These are phyloP conservation scores for Paramecium caudatum DNA, from an alignment of 73 alveolate species.

Conservation along the genomic window DNA sequence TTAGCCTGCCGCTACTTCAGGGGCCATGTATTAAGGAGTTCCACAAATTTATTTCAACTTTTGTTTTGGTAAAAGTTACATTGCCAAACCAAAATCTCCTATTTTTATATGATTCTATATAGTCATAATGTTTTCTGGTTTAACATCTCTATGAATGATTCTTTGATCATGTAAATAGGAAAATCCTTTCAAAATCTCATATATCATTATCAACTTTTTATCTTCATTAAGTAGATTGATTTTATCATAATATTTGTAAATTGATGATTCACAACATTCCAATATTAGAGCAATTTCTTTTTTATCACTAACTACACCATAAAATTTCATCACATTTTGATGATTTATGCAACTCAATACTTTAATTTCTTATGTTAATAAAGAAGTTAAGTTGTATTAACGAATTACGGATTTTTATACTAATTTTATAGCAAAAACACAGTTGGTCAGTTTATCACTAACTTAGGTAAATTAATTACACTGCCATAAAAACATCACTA, in stretches of 20 bases:
- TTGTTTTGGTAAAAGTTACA: not conserved
- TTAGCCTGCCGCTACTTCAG: conserved; percentile 11
- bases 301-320: conserved; percentile 52
- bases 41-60: conserved; percentile 42
- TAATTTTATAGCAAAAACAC: conserved; percentile 22
- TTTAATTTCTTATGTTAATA: conserved; percentile 42
- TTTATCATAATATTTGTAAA: conserved; percentile 30
- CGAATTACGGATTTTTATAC: conserved; percentile 21
- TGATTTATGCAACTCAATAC: not conserved
- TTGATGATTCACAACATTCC: conserved; percentile 64
- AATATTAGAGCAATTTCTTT: conserved; percentile 22
- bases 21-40: conserved; percentile 59
- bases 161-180: conserved; percentile 49
- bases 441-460: not conserved
- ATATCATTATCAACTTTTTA: not conserved
- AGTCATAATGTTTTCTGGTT: conserved; percentile 70
- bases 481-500: conserved; percentile 47
- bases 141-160: conserved; percentile 73
- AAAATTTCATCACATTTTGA: not conserved
- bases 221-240: not conserved
- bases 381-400: not conserved
- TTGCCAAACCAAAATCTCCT: conserved; percentile 57
- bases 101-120: conserved; percentile 32
- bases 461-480: not conserved
- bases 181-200: not conserved